Percentiles rank a stretch among this genome's conserved stretches.
phyloP scores from a whole-genome alignment of 768 basidiomycete genomes.

The Trametes cubensis region DNA sequence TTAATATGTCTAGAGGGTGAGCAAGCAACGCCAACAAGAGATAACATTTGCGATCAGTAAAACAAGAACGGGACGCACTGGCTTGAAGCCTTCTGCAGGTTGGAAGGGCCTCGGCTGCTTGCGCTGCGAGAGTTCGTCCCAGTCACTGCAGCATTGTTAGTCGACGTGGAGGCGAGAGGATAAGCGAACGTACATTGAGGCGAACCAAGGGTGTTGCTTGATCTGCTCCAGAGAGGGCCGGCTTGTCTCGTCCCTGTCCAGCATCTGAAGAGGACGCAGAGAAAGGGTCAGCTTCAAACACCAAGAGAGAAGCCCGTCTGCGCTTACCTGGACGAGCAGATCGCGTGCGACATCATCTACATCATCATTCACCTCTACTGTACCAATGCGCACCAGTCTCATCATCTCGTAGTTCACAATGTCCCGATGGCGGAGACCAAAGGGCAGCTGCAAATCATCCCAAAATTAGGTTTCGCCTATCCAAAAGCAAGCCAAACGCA shows the following conservation, averaged over 20 bases:
- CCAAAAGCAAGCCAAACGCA: background rate
- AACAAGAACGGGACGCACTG: background rate
- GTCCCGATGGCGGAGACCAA: background rate
- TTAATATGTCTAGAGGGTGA: background rate
- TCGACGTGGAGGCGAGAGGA: background rate
- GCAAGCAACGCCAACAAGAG: background rate
- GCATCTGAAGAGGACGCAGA: background rate
- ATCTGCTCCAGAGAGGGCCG: constrained; percentile 1
- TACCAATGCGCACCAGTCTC: background rate
- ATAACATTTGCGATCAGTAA: background rate
- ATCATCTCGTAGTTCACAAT: background rate
- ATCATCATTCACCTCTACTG: constrained; percentile 2
- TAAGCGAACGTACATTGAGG: background rate
- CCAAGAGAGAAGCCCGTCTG: too few species aligned
- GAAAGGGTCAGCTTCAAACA: too few species aligned
- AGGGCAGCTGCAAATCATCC: constrained; percentile 4
- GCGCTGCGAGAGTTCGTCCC: constrained; percentile 7
- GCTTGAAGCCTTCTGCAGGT: background rate
- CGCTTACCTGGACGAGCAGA: constrained; percentile 8
- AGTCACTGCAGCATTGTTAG: background rate
- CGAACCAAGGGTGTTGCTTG: constrained; percentile 14
- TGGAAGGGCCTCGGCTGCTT: background rate
- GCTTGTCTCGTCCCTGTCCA: constrained; percentile 6
- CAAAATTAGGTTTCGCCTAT: background rate
- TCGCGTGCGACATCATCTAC: constrained; percentile 2